Evolutionary conservation across 2,329 filamentous ascomycete genomes (phyloP).

Genomic region (Trichoderma semiorbis): DNA sequence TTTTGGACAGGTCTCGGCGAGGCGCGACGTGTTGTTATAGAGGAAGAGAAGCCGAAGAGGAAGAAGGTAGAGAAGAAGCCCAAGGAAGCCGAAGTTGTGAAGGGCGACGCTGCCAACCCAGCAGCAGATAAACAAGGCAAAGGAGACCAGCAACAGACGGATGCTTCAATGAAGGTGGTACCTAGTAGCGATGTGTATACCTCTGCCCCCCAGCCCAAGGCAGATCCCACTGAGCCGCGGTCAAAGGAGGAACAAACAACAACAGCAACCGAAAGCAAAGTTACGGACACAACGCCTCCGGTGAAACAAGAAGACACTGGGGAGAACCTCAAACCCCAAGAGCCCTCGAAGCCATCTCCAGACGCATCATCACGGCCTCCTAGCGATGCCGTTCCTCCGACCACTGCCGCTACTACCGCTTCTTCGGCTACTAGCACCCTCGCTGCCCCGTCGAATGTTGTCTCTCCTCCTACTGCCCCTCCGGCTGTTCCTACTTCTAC

Average conservation of each 20-base stretch:
- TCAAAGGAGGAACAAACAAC: background rate
- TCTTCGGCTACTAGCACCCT: background rate
- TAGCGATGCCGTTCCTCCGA: background rate
- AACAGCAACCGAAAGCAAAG: constrained; percentile 16
- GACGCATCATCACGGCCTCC: background rate
- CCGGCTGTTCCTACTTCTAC: background rate
- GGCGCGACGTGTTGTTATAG: constrained; percentile 61
- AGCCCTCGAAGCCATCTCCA: background rate
- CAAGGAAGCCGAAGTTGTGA: constrained; percentile 25
- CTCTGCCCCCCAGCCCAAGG: constrained; percentile 15
- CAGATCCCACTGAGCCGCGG: background rate
- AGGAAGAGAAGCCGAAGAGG: constrained; percentile 60
- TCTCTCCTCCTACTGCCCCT: background rate
- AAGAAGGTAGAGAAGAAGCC: constrained; percentile 43
- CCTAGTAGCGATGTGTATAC: background rate
- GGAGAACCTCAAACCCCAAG: background rate
- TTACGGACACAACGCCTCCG: constrained; percentile 15
- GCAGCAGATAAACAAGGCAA: background rate
- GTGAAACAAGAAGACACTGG: constrained; percentile 1
- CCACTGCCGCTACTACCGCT: background rate
- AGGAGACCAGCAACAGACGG: background rate
- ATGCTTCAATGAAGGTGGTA: background rate
- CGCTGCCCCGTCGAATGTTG: background rate
- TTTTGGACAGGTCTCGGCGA: constrained; percentile 91
- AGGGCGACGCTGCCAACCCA: constrained; percentile 15